Evolutionary conservation across 2,329 filamentous ascomycete genomes (phyloP).

Genomic region (Trichoderma koningiopsis): DNA sequence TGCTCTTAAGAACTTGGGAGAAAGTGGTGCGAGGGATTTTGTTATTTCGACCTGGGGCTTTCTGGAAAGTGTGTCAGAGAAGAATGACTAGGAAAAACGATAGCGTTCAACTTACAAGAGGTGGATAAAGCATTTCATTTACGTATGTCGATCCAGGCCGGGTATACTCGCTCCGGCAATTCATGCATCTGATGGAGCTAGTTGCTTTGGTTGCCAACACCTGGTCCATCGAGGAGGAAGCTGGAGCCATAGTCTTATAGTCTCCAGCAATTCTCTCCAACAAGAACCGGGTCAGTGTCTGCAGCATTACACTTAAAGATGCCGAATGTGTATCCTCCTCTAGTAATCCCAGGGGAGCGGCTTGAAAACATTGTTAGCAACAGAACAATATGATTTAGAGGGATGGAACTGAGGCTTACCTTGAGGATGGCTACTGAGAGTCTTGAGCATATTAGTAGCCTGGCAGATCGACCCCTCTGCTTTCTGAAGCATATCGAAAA

Average conservation of each 20-base stretch:
- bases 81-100: not conserved
- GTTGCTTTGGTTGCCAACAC: conserved; percentile 72
- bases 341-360: conserved; percentile 74
- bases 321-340: conserved; percentile 79
- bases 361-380: conserved; percentile 40
- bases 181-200: conserved; percentile 78
- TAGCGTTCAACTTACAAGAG: conserved; percentile 35
- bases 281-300: conserved; percentile 82
- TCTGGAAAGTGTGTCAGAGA: conserved; percentile 39
- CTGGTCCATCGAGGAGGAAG: conserved; percentile 69
- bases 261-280: conserved; percentile 79
- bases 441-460: conserved; percentile 90
- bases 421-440: conserved; percentile 80
- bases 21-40: conserved; percentile 67
- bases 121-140: conserved; percentile 83
- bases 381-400: not conserved
- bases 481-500: conserved; percentile 98
- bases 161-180: conserved; percentile 84
- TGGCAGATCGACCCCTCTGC: conserved; percentile 93
- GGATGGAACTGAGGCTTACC: conserved; percentile 45
- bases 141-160: conserved; percentile 77
- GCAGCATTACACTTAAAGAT: conserved; percentile 78
- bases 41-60: conserved; percentile 50
- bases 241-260: conserved; percentile 67
- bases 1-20: conserved; percentile 88